phyloP scores from a whole-genome alignment of 2,329 filamentous ascomycete genomes.

The Beauveria varroae region DNA sequence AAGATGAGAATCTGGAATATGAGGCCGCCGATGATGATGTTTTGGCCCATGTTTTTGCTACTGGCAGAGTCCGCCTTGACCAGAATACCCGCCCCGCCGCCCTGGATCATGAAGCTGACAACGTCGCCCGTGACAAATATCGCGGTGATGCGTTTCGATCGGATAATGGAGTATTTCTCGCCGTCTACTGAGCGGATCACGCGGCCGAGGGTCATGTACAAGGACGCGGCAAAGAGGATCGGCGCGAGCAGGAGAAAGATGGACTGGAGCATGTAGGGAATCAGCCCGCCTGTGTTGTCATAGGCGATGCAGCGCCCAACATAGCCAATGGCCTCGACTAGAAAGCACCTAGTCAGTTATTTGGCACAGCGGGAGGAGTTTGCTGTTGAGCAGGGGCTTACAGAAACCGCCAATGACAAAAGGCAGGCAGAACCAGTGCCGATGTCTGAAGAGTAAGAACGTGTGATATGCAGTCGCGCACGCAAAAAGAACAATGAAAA shows the following conservation, averaged over 20 bases:
- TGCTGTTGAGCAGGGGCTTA: conserved; percentile 21
- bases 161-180: conserved; percentile 17
- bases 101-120: conserved; percentile 23
- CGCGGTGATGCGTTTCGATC: conserved; percentile 20
- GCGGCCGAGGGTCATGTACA: conserved; percentile 38
- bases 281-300: conserved; percentile 26
- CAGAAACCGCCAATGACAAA: conserved; percentile 37
- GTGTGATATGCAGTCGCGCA: conserved; percentile 32
- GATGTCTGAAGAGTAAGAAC: conserved; percentile 32
- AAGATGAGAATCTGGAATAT: conserved; percentile 50
- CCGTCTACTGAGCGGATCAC: conserved; percentile 25
- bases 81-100: conserved; percentile 22
- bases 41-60: conserved; percentile 28
- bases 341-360: not conserved
- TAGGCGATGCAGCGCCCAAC: conserved; percentile 29
- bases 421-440: conserved; percentile 42
- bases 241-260: conserved; percentile 34
- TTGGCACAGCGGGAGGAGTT: not conserved
- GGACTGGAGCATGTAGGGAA: conserved; percentile 32
- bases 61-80: conserved; percentile 18
- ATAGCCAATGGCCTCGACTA: conserved; percentile 31
- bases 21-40: conserved; percentile 45
- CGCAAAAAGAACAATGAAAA: conserved; percentile 38
- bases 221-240: conserved; percentile 36
- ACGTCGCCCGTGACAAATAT: conserved; percentile 26